Base-by-base conservation (phyloP, 805 yeast species). In the Wickerhamomyces xylosicus region DNA sequence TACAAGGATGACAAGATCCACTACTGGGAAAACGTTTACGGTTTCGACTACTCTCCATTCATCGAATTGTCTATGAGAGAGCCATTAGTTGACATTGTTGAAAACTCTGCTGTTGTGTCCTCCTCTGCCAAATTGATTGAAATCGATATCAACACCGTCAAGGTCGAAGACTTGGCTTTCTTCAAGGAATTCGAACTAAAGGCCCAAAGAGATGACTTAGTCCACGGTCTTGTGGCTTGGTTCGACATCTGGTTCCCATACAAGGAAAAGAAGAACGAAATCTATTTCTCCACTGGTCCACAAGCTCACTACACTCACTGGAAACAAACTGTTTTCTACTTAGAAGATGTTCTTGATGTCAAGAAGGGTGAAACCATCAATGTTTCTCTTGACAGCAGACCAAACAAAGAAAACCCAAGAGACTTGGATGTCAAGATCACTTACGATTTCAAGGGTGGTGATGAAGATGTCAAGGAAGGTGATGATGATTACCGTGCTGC, bases 21-120 rank as follows among this genome's bases (percentile, higher is more conserved):
- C 50, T 92, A 76, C 65, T 92, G 99, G 99, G 87, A 85, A 59
- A 86, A 89, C 57, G 95, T 92, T 20, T 92, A 92, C 54, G 98
- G 99, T 4, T 92, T 92, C 54, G 97, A 94, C 60, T 92, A 85
- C 64, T 68, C 90, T 33, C 97, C 96, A 35, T 89, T 92, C 61
- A 77, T 83, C 48, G 78, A 82, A 37, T 62, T 85, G 40, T 92
- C 95, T 34, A 80, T 85, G 79, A 71, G 77, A 34, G 98, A 92
- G 63, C 99, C 99, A 17, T 72, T 92, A 49, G 97, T 92, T 33
- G 98, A 92, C 59, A 81, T 80, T n/a, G 97, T 92, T 40, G 89
- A 90, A 45, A 74, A 81, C 58, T 63, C 77, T 20, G 66, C 80
- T 41, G 79, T 92, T 38, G 76, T 71, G 37, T 83, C 98, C n/a